Evolutionary conservation across 192 early-diverging fungal species (phyloP).

Genomic region (Coemansia sp.): DNA sequence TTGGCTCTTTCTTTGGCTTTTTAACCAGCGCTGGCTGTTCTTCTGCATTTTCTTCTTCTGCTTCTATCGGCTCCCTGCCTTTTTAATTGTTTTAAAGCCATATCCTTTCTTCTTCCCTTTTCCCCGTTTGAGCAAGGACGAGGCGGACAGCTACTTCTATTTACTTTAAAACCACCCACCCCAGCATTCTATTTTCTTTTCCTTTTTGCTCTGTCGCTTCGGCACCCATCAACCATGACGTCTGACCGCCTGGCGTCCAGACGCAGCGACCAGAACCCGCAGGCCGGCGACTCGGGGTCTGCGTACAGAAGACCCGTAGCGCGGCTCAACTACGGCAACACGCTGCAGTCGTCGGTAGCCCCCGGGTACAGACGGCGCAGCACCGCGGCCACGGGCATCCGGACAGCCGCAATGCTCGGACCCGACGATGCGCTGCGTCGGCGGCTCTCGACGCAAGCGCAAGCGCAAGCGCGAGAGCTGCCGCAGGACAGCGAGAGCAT

Average conservation of each 20-base stretch:
- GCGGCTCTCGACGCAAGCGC: slow-evolving; percentile 10
- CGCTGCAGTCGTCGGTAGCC: slow-evolving; percentile 34
- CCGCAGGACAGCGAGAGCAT: slow-evolving; percentile 27
- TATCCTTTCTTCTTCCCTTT: not conserved
- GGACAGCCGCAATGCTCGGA: slow-evolving; percentile 1
- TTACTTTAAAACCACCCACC: not conserved
- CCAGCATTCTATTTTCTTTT: not conserved
- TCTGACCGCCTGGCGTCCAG: not conserved
- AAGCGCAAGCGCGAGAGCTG: not conserved
- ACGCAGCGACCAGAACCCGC: not conserved
- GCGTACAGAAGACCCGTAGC: slow-evolving; percentile 4
- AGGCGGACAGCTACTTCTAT: no score
- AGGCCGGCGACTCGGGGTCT: not conserved
- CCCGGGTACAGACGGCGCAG: slow-evolving; percentile 26
- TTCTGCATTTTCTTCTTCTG: no score
- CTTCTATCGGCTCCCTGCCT: no score
- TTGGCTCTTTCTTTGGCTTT: no score
- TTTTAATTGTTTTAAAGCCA: no score
- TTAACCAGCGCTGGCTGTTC: no score
- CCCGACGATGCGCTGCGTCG: slow-evolving; percentile 3
- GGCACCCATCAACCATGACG: not conserved
- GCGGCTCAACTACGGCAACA: slow-evolving; percentile 38
- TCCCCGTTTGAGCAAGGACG: no score
- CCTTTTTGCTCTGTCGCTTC: not conserved
- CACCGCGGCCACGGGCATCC: slow-evolving; percentile 21